Percentiles rank a stretch among this genome's conserved stretches.
phyloP scores from a whole-genome alignment of 108 stramenopile species.

The Cyclostephanos invisitatus region DNA sequence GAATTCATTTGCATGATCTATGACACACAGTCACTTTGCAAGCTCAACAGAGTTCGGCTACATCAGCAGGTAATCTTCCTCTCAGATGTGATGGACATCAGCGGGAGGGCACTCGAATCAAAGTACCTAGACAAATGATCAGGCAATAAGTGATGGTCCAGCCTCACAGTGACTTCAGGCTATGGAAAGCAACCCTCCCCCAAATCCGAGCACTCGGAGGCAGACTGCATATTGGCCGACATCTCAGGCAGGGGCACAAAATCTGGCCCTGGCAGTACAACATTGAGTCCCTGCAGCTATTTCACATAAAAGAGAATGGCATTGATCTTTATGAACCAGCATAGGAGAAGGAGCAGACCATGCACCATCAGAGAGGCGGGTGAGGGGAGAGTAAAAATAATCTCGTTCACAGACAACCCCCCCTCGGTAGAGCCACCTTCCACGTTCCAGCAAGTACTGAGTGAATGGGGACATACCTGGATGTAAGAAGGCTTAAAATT shows the following conservation, averaged over 20 bases:
- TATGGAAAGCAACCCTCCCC: background rate
- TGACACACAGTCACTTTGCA: background rate
- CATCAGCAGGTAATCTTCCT: background rate
- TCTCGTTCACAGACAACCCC: background rate
- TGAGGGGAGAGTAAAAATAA: too few species aligned
- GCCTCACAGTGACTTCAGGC: background rate
- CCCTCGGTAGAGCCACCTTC: background rate
- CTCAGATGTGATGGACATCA: too few species aligned
- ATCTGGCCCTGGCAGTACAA: background rate
- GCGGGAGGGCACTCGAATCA: background rate
- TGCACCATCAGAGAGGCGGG: too few species aligned
- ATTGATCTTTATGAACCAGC: background rate
- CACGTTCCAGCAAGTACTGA: background rate
- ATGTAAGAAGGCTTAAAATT: slow-evolving; percentile 6
- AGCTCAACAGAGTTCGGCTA: background rate
- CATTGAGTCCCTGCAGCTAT: background rate
- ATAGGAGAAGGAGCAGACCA: background rate
- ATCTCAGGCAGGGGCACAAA: background rate
- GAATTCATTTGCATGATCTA: background rate
- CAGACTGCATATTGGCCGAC: background rate
- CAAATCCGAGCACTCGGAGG: background rate
- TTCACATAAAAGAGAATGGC: background rate
- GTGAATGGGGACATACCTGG: background rate
- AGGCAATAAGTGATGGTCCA: background rate
- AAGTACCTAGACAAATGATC: background rate